Evolutionary conservation across 1,284 basidiomycete species (phyloP).

Genomic region (Cryptococcus neoformans): DNA sequence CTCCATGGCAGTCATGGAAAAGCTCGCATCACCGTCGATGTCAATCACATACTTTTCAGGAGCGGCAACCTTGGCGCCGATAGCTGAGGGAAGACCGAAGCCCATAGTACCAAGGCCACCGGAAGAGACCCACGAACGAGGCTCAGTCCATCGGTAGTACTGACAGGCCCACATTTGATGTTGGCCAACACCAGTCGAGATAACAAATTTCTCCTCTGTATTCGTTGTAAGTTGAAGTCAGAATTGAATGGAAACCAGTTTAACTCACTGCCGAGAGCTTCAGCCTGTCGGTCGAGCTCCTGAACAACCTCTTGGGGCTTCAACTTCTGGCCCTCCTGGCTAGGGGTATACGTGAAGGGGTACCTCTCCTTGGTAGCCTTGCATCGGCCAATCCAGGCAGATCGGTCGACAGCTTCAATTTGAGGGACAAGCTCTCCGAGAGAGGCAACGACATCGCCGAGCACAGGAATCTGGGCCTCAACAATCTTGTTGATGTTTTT

Average conservation of each 20-base stretch:
- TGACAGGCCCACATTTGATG: constrained; percentile 99
- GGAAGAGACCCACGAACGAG: constrained; percentile 89
- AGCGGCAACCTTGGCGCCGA: constrained; percentile 94
- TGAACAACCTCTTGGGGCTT: constrained; percentile 98
- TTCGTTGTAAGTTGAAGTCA: neutral
- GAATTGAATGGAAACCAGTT: neutral
- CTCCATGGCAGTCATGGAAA: constrained; percentile 99
- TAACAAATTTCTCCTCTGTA: constrained; percentile 77
- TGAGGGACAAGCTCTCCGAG: constrained; percentile 76
- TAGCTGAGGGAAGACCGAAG: constrained; percentile 88
- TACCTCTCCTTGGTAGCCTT: constrained; percentile 80
- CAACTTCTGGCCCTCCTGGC: constrained; percentile 63
- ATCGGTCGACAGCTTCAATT: constrained; percentile 63
- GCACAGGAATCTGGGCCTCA: constrained; percentile 86
- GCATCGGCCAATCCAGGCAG: constrained; percentile 80
- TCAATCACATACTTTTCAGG: constrained; percentile 93
- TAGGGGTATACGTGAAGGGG: constrained; percentile 84
- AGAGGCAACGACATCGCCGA: constrained; percentile 88
- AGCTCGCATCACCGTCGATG: constrained; percentile 95
- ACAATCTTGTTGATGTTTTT: constrained; percentile 99
- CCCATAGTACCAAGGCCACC: constrained; percentile 99
- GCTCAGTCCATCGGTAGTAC: constrained; percentile 84
- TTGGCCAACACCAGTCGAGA: constrained; percentile 95
- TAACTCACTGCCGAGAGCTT: constrained; percentile 53
- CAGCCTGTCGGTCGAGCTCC: constrained; percentile 76